phyloP scores from a whole-genome alignment of 345 rosid genomes.

The Dovyalis caffra region DNA sequence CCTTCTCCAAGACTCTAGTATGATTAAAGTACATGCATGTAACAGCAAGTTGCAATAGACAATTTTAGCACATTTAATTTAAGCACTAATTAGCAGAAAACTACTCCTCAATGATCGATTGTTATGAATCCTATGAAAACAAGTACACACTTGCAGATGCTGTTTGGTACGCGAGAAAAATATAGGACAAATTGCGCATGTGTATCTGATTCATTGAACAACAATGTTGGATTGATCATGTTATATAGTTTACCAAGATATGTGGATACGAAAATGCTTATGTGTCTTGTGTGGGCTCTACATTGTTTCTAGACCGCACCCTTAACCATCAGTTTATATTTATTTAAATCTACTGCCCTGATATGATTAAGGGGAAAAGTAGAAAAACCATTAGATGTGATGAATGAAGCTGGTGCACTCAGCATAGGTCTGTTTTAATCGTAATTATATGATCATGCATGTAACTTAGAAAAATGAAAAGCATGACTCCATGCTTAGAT shows the following conservation, averaged over 20 bases:
- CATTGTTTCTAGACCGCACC: no score
- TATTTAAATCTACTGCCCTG: background rate
- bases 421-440: background rate
- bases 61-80: background rate
- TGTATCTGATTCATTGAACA: slow-evolving; percentile 13
- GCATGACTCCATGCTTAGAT: background rate
- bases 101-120: background rate
- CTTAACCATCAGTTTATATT: background rate
- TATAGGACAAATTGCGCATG: slow-evolving; percentile 4
- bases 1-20: background rate
- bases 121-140: slow-evolving; percentile 6
- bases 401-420: background rate
- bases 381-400: background rate
- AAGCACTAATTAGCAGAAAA: background rate
- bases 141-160: background rate
- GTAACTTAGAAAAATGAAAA: background rate
- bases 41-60: background rate
- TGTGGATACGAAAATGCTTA: background rate
- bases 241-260: no score
- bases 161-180: background rate
- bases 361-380: background rate
- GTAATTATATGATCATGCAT: background rate
- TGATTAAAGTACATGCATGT: background rate
- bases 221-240: background rate
- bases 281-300: no score